Evolutionary conservation across 176 grass and related monocot species (phyloP).

Genomic region (Raddia distichophylla): DNA sequence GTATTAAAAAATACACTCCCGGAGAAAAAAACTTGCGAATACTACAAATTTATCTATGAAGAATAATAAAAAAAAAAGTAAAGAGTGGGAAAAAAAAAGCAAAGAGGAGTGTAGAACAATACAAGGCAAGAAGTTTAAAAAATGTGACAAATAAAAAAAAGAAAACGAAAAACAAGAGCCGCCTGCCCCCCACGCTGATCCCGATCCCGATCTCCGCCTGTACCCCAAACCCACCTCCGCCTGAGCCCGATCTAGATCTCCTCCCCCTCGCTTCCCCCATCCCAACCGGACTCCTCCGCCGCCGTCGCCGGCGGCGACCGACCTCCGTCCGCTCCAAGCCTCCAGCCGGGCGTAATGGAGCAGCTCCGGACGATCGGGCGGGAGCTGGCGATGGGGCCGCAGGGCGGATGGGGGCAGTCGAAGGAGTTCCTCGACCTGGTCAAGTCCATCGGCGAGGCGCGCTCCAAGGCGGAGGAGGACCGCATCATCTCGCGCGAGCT

Average conservation of each 20-base stretch:
- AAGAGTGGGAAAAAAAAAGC: background rate
- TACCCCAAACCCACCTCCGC: constrained; percentile 40
- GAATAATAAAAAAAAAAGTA: too few relatives aligned
- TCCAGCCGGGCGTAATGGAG: constrained; percentile 62
- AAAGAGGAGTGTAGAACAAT: constrained; percentile 6
- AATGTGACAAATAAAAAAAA: background rate
- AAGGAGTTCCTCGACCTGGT: constrained; percentile 99
- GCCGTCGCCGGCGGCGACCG: constrained; percentile 38
- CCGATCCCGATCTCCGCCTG: constrained; percentile 41
- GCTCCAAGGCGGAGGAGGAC: constrained; percentile 99
- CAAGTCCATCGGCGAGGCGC: constrained; percentile 97
- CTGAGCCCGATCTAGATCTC: constrained; percentile 69
- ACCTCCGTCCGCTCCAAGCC: background rate
- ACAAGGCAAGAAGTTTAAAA: background rate
- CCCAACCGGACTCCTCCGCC: constrained; percentile 18
- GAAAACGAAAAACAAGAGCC: background rate
- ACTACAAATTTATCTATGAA: too few relatives aligned
- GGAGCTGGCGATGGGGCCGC: constrained; percentile 95
- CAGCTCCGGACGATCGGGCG: constrained; percentile 94
- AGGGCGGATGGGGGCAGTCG: constrained; percentile 84
- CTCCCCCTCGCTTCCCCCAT: constrained; percentile 27
- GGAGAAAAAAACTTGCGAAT: too few relatives aligned
- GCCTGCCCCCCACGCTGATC: background rate
- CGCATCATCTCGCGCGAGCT: constrained; percentile 95
- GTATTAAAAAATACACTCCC: too few relatives aligned